These are phyloP conservation scores for Lasiosphaeria ovina DNA, from an alignment of 495 filamentous ascomycete genomes.

Conservation along the genomic window DNA sequence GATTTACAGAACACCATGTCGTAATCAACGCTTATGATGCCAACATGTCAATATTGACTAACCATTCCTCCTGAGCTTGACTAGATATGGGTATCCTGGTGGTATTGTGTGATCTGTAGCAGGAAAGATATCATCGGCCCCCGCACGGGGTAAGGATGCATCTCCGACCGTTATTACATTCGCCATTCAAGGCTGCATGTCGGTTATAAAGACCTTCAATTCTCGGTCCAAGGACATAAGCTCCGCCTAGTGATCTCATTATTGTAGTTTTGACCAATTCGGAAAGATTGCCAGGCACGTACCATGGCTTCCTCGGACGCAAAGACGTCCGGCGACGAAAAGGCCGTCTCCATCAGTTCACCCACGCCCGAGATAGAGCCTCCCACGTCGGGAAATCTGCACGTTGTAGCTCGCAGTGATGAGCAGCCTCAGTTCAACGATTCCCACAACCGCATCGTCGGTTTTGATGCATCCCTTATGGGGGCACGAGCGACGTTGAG, in stretches of 20 bases:
- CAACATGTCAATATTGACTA: neutral
- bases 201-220: neutral
- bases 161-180: neutral
- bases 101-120: constrained; percentile 1
- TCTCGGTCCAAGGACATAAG: neutral
- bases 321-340: constrained; percentile 4
- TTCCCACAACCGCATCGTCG: neutral
- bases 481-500: constrained; percentile 24
- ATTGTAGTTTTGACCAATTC: neutral
- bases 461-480: constrained; percentile 8
- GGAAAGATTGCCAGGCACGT: neutral
- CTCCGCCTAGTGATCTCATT: neutral
- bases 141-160: no score
- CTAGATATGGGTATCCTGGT: neutral
- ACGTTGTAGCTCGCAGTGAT: neutral
- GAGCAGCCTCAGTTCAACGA: neutral
- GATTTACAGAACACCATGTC: neutral
- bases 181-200: neutral
- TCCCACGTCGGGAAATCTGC: neutral
- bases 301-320: constrained; percentile 1
- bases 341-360: neutral
- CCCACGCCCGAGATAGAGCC: constrained; percentile 2
- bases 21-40: neutral
- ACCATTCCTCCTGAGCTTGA: neutral
- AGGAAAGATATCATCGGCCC: constrained; percentile 5